These are phyloP conservation scores for Oryza glaberrima DNA, from an alignment of 176 grass and related monocot genomes.

Conservation along the genomic window DNA sequence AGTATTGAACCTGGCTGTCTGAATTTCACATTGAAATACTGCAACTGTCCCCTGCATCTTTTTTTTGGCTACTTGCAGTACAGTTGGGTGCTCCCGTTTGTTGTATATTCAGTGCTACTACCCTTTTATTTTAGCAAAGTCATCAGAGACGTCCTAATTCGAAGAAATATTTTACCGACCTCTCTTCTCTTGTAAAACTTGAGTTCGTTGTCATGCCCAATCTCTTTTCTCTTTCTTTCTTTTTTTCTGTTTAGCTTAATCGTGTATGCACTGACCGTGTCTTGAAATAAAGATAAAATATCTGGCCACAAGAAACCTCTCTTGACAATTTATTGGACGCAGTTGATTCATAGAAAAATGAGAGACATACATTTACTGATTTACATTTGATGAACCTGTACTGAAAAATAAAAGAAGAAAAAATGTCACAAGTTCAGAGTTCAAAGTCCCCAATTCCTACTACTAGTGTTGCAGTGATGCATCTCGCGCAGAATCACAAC, in stretches of 20 bases:
- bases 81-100: too few species aligned
- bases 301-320: background rate
- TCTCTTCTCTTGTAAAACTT: background rate
- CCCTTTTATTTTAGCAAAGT: too few species aligned
- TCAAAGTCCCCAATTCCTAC: background rate
- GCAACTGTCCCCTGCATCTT: background rate
- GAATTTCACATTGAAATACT: background rate
- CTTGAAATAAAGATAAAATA: background rate
- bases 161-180: background rate
- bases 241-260: background rate
- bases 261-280: background rate
- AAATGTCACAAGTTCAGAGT: background rate
- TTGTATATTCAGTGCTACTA: too few species aligned
- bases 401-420: background rate
- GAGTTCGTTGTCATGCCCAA: background rate
- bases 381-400: background rate
- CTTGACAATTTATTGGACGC: background rate
- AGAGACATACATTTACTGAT: background rate
- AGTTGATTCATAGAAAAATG: background rate
- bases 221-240: background rate
- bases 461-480: conserved; percentile 6
- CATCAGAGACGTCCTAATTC: background rate
- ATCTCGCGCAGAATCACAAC: conserved; percentile 58
- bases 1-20: too few species aligned
- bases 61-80: background rate